Evolutionary conservation across 768 basidiomycete species (phyloP).

Genomic region (Rhizopogon vinicolor): DNA sequence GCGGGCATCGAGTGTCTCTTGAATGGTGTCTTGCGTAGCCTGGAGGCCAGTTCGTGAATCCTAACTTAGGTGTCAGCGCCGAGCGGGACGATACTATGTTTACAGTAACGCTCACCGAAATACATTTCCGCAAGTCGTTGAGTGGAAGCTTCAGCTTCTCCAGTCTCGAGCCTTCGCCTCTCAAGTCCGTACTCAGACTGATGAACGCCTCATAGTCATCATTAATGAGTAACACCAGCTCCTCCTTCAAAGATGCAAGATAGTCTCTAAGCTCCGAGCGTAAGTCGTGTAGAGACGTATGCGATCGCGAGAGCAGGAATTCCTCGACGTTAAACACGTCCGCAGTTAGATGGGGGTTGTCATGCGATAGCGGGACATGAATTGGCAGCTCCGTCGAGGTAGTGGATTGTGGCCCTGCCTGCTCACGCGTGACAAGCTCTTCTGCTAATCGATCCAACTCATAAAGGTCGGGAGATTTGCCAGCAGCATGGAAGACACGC

Average conservation of each 20-base stretch:
- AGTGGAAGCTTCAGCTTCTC: slow-evolving; percentile 67
- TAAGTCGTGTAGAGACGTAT: slow-evolving; percentile 83
- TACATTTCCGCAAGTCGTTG: slow-evolving; percentile 52
- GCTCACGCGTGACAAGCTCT: slow-evolving; percentile 59
- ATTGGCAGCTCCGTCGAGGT: slow-evolving; percentile 45
- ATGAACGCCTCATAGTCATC: slow-evolving; percentile 99
- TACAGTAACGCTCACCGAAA: slow-evolving; percentile 50
- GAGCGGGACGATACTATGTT: not conserved
- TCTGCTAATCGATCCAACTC: slow-evolving; percentile 70
- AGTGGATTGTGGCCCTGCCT: slow-evolving; percentile 14
- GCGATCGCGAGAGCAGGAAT: slow-evolving; percentile 83
- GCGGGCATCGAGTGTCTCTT: slow-evolving; percentile 73
- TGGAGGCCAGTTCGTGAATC: slow-evolving; percentile 61
- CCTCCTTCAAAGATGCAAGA: slow-evolving; percentile 79
- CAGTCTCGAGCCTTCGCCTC: slow-evolving; percentile 76
- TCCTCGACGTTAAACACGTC: slow-evolving; percentile 75
- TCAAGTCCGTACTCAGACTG: slow-evolving; percentile 87
- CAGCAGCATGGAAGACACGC: not conserved
- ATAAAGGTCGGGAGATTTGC: slow-evolving; percentile 44
- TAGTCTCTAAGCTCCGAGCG: slow-evolving; percentile 86
- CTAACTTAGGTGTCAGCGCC: slow-evolving; percentile 27
- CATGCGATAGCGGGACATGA: slow-evolving; percentile 72
- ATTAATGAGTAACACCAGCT: slow-evolving; percentile 93
- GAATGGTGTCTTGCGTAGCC: slow-evolving; percentile 65
- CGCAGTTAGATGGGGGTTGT: slow-evolving; percentile 67